These are phyloP conservation scores for Diaporthe capsici DNA, from an alignment of 2,329 filamentous ascomycete genomes.

Conservation along the genomic window DNA sequence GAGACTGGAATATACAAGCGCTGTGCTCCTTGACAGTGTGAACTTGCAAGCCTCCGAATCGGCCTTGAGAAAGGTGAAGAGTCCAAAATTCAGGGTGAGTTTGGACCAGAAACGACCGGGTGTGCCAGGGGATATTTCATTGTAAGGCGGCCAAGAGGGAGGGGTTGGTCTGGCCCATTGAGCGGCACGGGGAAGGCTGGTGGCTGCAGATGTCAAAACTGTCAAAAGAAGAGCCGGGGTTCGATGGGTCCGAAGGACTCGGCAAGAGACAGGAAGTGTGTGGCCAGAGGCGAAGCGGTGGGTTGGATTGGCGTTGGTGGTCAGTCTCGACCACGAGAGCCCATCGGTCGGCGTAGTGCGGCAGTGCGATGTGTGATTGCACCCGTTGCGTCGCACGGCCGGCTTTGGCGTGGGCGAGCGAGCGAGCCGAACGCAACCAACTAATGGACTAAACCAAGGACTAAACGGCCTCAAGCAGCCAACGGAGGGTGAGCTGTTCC, in stretches of 20 bases:
- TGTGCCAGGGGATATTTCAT: constrained; percentile 20
- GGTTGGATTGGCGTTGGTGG: constrained; percentile 28
- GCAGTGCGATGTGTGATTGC: constrained; percentile 34
- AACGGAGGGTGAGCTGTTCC: constrained; percentile 1
- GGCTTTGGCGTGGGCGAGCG: constrained; percentile 25
- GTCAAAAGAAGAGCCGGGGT: constrained; percentile 35
- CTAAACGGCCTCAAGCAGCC: constrained; percentile 1
- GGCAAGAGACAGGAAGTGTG: constrained; percentile 18
- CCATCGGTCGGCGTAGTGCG: constrained; percentile 33
- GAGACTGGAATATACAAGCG: neutral
- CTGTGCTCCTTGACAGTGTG: neutral
- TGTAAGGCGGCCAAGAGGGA: constrained; percentile 23
- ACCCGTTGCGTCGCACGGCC: constrained; percentile 37
- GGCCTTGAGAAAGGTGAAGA: neutral
- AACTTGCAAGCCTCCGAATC: neutral
- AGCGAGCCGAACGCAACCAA: constrained; percentile 30
- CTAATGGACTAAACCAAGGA: constrained; percentile 7
- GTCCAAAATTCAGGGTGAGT: neutral
- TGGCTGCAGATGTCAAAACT: constrained; percentile 42
- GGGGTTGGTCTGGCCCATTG: constrained; percentile 30
- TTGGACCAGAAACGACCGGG: neutral
- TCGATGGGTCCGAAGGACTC: constrained; percentile 27
- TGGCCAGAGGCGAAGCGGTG: neutral
- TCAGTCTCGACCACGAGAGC: constrained; percentile 28
- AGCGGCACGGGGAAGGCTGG: constrained; percentile 34